phyloP scores from a whole-genome alignment of 2,329 filamentous ascomycete species.

The Beauveria sp. region DNA sequence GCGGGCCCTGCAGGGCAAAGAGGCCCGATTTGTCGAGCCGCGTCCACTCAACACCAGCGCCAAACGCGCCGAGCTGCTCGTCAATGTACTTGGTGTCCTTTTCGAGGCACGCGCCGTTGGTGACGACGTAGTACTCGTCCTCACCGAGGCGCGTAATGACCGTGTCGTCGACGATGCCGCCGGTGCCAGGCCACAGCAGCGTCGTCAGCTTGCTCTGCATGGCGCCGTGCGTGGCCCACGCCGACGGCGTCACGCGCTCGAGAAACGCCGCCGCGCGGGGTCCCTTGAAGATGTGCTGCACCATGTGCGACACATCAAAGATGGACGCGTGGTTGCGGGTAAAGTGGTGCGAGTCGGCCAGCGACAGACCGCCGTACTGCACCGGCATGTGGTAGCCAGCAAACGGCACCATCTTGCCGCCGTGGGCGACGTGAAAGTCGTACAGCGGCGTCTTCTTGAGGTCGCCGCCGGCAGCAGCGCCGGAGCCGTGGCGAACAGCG shows the following conservation, averaged over 20 bases:
- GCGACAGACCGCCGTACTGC: conserved; percentile 70
- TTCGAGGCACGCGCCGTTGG: conserved; percentile 84
- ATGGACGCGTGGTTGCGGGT: conserved; percentile 81
- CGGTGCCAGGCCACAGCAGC: conserved; percentile 68
- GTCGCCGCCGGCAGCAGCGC: conserved; percentile 20
- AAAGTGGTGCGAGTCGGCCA: conserved; percentile 81
- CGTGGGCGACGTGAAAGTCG: conserved; percentile 67
- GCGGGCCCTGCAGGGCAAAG: conserved; percentile 82
- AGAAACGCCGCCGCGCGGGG: conserved; percentile 75
- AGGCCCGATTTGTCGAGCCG: conserved; percentile 68
- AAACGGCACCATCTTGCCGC: conserved; percentile 95
- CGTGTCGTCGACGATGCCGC: conserved; percentile 92
- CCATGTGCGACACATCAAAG: conserved; percentile 97
- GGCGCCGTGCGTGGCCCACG: conserved; percentile 52
- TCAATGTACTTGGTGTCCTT: conserved; percentile 78
- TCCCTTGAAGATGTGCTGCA: conserved; percentile 78
- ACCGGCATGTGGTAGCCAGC: conserved; percentile 90
- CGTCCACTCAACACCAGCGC: conserved; percentile 55
- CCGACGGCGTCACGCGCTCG: conserved; percentile 74
- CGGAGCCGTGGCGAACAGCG: conserved; percentile 22
- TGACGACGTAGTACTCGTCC: conserved; percentile 83
- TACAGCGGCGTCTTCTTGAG: conserved; percentile 66
- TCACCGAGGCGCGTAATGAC: conserved; percentile 75
- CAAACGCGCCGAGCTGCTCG: conserved; percentile 55
- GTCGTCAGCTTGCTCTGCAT: conserved; percentile 78